A percentile compares a stretch with the other conserved stretches of the same genome.
These are phyloP conservation scores for Euphorbia schlechtendalii DNA, from an alignment of 441 rosid species.

Conservation along the genomic window DNA sequence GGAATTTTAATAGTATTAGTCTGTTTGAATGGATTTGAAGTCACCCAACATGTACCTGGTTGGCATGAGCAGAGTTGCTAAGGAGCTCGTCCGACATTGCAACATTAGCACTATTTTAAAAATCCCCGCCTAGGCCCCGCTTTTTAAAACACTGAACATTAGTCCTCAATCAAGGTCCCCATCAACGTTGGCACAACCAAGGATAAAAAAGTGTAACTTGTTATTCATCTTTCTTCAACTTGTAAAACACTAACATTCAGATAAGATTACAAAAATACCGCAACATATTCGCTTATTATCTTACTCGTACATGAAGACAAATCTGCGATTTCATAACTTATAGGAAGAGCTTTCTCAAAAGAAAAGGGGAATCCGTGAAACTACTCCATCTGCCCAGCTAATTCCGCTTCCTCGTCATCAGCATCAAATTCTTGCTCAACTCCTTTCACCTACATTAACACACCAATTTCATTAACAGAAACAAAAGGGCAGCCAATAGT, in stretches of 20 bases:
- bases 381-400: constrained; percentile 55
- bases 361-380: background rate
- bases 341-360: background rate
- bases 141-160: too few relatives aligned
- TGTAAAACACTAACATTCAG: background rate
- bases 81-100: too few relatives aligned
- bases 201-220: background rate
- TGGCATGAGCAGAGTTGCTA: too few relatives aligned
- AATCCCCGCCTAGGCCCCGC: too few relatives aligned
- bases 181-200: too few relatives aligned
- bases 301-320: background rate
- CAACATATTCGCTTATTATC: background rate
- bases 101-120: too few relatives aligned
- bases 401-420: constrained; percentile 51
- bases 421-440: constrained; percentile 82
- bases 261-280: background rate
- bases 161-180: too few relatives aligned
- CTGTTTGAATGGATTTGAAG: too few relatives aligned
- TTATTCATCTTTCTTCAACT: background rate
- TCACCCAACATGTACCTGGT: too few relatives aligned
- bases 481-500: background rate
- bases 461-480: constrained; percentile 12
- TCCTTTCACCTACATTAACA: constrained; percentile 70
- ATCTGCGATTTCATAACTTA: background rate
- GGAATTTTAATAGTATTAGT: too few relatives aligned